Evolutionary conservation across 164 flowering plant species (phyloP), one percentile per base, ranked within the genome.

Genomic region (Aristolochia contorta): DNA sequence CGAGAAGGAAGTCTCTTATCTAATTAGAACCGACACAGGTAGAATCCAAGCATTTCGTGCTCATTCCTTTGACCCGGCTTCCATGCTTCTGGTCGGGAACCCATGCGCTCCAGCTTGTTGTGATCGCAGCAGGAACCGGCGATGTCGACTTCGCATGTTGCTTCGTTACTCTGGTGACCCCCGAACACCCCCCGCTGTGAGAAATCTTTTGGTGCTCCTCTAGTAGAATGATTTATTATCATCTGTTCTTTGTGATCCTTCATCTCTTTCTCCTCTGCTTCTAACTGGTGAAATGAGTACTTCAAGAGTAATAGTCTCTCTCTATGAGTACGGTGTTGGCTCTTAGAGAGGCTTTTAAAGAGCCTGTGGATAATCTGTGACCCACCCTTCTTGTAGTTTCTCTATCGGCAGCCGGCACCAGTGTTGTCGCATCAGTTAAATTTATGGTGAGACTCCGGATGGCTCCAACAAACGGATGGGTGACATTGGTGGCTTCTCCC

Each of bases 41-140:
- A 25, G 43, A 60, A 48, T n/a, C 55, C 63, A 60, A 60, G 63
- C 54, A 60, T 60, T 49, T 60, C 63, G 2, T 7, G 54, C 22
- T 48, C 63, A 15, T 48, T 49, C 27, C 54, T 47, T 25, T 12
- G 63, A 48, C 63, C 63, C 20, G 63, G 63, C 21, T 55, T 60
- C 63, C 63, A 60, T 48, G 54, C 46, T 54, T 60, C 47, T 33
- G 24, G 16, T 43, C 47, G 15, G 21, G 9, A 27, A 18, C 15
- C 32, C 25, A 49, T 16, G 55, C 55, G 18, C 21, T 49, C 24
- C 45, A 30, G 21, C 8, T 20, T 19, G 8, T 30, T 23, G 13
- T 19, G 53, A 13, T 60, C 10, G 63, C 41, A 46, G 32, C 27
- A 22, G 14, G 19, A 25, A 19, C 30, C 10, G 50, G 46, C 18